Conservation (phyloP, 768 basidiomycete species). For the Mycena amicta region DNA sequence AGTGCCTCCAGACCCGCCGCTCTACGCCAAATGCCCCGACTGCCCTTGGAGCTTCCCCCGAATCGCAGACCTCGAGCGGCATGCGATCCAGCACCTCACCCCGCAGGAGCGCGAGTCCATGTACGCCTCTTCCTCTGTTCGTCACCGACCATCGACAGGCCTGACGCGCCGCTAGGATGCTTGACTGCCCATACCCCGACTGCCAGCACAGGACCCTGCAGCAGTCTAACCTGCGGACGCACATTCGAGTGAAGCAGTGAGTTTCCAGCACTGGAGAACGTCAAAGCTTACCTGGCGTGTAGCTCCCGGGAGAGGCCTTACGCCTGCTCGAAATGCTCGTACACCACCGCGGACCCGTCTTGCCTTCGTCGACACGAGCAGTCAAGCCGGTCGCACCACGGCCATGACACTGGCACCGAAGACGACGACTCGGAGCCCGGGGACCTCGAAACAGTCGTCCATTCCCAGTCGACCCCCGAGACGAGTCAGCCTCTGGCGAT, state of each 20-base stretch:
- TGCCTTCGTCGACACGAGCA: not conserved
- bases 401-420: no score
- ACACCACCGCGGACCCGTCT: not conserved
- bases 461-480: not conserved
- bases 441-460: not conserved
- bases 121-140: not conserved
- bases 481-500: not conserved
- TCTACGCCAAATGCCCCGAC: not conserved
- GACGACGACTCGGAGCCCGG: not conserved
- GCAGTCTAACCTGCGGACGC: not conserved
- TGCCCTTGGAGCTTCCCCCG: not conserved
- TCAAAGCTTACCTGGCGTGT: not conserved
- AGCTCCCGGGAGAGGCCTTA: not conserved
- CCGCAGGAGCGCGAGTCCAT: not conserved
- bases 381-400: no score
- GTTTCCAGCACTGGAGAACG: not conserved
- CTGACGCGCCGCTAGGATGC: not conserved
- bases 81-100: not conserved
- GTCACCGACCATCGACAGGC: no score
- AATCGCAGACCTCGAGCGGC: not conserved
- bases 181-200: not conserved
- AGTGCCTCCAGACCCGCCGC: not conserved
- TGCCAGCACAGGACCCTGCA: not conserved
- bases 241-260: slow-evolving; percentile 1
- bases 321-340: not conserved